phyloP scores from a whole-genome alignment of 129 eudicot species.

The Erigeron canadensis region DNA sequence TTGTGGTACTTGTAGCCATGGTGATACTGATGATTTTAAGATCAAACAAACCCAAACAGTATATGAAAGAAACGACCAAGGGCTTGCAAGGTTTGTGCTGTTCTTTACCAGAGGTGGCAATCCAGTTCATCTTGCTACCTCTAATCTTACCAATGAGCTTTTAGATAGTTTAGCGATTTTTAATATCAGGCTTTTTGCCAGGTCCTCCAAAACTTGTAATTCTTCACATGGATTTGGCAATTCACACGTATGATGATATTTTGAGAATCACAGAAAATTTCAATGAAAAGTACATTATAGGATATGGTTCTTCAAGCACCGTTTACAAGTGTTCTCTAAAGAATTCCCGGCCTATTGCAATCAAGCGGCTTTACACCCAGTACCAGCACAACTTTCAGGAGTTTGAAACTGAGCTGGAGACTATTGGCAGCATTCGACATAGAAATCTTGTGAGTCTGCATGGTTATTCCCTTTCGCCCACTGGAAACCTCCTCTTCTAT shows the following conservation, averaged over 20 bases:
- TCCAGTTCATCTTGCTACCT: neutral
- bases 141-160: neutral
- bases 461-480: slow-evolving; percentile 77
- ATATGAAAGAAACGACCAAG: slow-evolving; percentile 41
- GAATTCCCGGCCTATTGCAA: slow-evolving; percentile 82
- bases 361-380: slow-evolving; percentile 74
- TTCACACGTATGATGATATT: slow-evolving; percentile 82
- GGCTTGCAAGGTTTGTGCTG: slow-evolving; percentile 46
- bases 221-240: slow-evolving; percentile 84
- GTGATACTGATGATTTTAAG: slow-evolving; percentile 49
- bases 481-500: slow-evolving; percentile 77
- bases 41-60: slow-evolving; percentile 48
- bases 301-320: slow-evolving; percentile 93
- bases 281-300: slow-evolving; percentile 71
- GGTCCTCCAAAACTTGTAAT: slow-evolving; percentile 75
- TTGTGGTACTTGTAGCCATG: slow-evolving; percentile 57
- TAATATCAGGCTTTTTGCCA: slow-evolving; percentile 11
- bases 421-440: slow-evolving; percentile 82
- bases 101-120: neutral
- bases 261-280: slow-evolving; percentile 78
- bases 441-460: slow-evolving; percentile 83
- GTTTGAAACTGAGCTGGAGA: slow-evolving; percentile 79
- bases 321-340: slow-evolving; percentile 76
- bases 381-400: slow-evolving; percentile 60
- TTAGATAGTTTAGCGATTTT: neutral